Conservation (phyloP, 208 protist species). For the Trypanosoma scelopori region DNA sequence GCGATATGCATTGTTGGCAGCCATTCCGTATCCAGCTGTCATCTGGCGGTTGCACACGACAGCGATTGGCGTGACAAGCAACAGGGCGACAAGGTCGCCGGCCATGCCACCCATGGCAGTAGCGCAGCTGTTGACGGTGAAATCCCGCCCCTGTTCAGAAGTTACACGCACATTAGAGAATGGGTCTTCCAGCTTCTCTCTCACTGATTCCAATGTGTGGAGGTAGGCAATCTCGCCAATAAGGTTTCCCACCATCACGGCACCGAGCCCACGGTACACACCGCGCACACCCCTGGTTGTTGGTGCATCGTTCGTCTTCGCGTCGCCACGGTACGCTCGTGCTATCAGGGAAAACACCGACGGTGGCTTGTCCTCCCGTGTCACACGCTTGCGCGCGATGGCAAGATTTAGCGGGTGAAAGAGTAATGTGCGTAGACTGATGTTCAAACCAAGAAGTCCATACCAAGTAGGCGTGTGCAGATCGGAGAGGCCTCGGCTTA, state of each 20-base stretch:
- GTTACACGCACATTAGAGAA: neutral
- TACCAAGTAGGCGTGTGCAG: conserved; percentile 83
- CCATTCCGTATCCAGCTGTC: conserved; percentile 79
- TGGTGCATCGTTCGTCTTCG: conserved; percentile 18
- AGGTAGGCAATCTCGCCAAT: conserved; percentile 77
- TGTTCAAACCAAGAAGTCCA: conserved; percentile 59
- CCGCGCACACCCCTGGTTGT: conserved; percentile 50
- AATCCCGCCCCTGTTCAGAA: conserved; percentile 18
- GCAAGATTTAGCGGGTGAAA: conserved; percentile 81
- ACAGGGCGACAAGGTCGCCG: conserved; percentile 62
- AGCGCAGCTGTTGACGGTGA: conserved; percentile 43
- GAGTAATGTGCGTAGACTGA: conserved; percentile 62
- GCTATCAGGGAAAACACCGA: conserved; percentile 43
- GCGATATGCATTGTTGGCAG: conserved; percentile 48
- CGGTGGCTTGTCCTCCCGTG: conserved; percentile 50
- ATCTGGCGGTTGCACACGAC: conserved; percentile 82
- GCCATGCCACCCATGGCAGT: conserved; percentile 69
- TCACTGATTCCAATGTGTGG: conserved; percentile 69
- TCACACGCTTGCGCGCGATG: conserved; percentile 79
- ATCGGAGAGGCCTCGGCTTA: conserved; percentile 75
- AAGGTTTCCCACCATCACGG: conserved; percentile 66
- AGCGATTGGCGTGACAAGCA: conserved; percentile 63
- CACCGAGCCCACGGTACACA: conserved; percentile 73
- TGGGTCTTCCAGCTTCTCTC: conserved; percentile 42
- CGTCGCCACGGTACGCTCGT: conserved; percentile 56